A percentile compares a stretch with the other conserved stretches of the same genome.
Conservation (phyloP, 441 rosid species). For the Gossypium trilobum region DNA sequence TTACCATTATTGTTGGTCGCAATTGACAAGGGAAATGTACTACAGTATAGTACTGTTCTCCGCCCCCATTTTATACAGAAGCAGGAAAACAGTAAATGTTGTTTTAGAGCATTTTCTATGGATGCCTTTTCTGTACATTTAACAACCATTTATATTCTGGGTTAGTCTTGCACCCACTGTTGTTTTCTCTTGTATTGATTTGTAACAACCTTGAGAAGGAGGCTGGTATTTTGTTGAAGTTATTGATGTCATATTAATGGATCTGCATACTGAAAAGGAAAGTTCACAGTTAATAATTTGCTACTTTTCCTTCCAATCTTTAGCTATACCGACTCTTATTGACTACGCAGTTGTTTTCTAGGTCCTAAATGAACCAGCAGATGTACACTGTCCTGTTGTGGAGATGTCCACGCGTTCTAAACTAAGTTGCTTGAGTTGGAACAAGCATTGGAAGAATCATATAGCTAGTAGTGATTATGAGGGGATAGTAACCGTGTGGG, state of each 20-base stretch:
- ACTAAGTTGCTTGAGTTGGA: constrained; percentile 99
- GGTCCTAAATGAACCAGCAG: constrained; percentile 79
- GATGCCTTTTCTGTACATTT: neutral
- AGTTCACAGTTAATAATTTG: neutral
- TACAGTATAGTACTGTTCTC: neutral
- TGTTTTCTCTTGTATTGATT: constrained; percentile 5
- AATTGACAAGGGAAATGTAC: constrained; percentile 6
- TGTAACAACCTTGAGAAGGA: neutral
- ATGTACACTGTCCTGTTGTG: constrained; percentile 79
- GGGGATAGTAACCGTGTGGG: constrained; percentile 97
- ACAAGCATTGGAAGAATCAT: constrained; percentile 78
- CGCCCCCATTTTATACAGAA: neutral
- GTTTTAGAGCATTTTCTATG: neutral
- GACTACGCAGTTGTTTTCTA: constrained; percentile 26
- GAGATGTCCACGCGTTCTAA: constrained; percentile 97
- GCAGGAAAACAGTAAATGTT: neutral
- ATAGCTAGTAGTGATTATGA: constrained; percentile 99
- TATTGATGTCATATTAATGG: neutral
- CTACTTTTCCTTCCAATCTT: neutral
- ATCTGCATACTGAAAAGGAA: neutral
- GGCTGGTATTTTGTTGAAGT: constrained; percentile 7
- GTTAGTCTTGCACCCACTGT: neutral
- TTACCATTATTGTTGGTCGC: neutral
- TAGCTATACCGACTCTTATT: neutral
- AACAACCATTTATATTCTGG: neutral